phyloP scores from a whole-genome alignment of 2,329 filamentous ascomycete species.

The Alternaria solani region DNA sequence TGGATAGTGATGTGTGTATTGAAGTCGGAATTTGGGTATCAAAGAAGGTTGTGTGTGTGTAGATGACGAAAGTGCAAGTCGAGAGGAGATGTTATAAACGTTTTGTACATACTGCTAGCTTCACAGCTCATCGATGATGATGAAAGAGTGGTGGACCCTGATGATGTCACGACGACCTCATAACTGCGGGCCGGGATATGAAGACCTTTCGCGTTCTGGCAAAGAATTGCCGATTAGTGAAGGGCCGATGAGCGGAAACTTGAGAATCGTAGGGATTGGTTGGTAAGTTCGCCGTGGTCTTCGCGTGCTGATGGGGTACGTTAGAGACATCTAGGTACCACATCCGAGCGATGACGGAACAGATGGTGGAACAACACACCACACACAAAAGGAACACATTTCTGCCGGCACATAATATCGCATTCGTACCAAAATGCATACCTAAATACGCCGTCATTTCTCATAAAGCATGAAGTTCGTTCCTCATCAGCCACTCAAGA shows the following conservation, averaged over 20 bases:
- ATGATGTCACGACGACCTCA: constrained; percentile 35
- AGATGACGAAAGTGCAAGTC: background rate
- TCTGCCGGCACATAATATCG: background rate
- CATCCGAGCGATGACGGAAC: background rate
- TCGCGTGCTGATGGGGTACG: background rate
- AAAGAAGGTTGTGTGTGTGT: constrained; percentile 1
- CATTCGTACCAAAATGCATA: constrained; percentile 5
- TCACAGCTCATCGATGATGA: constrained; percentile 7
- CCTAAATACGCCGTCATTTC: constrained; percentile 9
- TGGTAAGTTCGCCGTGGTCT: constrained; percentile 1
- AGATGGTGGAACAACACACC: background rate
- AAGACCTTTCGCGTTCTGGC: background rate
- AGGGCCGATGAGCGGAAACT: background rate
- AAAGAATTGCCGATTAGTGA: background rate
- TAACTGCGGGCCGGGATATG: constrained; percentile 7
- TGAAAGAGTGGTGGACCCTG: constrained; percentile 20
- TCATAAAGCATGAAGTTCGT: constrained; percentile 17
- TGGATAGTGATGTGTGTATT: background rate
- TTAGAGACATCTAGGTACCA: background rate
- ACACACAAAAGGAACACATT: background rate
- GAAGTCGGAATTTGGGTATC: background rate
- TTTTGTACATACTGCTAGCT: background rate
- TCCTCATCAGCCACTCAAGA: constrained; percentile 16
- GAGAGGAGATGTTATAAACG: constrained; percentile 1
- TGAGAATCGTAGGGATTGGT: background rate